phyloP scores from a whole-genome alignment of 768 basidiomycete genomes.

The Pleurotus salmoneostramineus region DNA sequence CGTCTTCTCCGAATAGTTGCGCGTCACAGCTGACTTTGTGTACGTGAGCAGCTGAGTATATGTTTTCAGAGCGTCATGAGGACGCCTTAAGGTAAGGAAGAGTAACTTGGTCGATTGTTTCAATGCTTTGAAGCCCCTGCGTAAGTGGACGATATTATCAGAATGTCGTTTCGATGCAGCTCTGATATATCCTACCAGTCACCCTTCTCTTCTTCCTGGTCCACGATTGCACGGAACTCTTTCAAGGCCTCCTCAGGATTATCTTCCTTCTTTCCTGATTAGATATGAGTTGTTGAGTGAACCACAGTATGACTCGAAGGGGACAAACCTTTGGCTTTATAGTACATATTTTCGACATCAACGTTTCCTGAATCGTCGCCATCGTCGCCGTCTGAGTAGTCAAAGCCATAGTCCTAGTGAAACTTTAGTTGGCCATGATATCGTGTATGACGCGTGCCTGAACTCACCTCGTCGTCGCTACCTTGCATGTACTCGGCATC shows the following conservation, averaged over 20 bases:
- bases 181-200: conserved; percentile 66
- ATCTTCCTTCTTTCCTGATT: conserved; percentile 87
- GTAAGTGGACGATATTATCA: conserved; percentile 5
- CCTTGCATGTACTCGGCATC: conserved; percentile 95
- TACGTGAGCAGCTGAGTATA: conserved; percentile 87
- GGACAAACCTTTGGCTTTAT: conserved; percentile 87
- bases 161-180: not conserved
- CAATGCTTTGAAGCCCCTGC: conserved; percentile 97
- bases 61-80: conserved; percentile 79
- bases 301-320: not conserved
- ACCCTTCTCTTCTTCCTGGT: conserved; percentile 87
- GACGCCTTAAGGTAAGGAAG: conserved; percentile 74
- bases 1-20: conserved; percentile 96
- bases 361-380: conserved; percentile 76
- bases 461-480: conserved; percentile 73
- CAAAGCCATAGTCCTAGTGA: conserved; percentile 86
- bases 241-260: conserved; percentile 88
- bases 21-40: conserved; percentile 92
- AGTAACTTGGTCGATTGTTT: conserved; percentile 97
- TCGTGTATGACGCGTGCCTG: not conserved
- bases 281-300: conserved; percentile 7
- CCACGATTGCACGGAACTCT: conserved; percentile 85
- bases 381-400: conserved; percentile 91
- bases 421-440: conserved; percentile 8
- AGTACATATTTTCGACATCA: conserved; percentile 98